Evolutionary conservation across 768 basidiomycete species (phyloP), one percentile per base, ranked within the genome.

Genomic region (Calocybe cyanea): DNA sequence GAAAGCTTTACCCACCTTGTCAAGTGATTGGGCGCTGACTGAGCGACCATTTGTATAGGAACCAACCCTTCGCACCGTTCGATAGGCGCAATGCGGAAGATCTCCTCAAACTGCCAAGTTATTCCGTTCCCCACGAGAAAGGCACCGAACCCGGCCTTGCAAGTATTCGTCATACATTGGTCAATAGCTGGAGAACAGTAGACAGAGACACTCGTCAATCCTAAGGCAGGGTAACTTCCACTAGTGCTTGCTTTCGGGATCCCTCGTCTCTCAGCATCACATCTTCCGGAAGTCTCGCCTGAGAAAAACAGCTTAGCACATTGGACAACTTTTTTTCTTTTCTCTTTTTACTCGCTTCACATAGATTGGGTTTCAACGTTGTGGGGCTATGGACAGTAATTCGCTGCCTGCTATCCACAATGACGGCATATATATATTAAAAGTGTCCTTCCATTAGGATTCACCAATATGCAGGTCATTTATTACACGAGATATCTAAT

Each of bases 31-130:
- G 31, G n/a, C n/a, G n/a, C 31, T 32, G 6, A 35, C 36, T 31
- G 14, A 33, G 4, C 30, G 8, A 40, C 21, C 0, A 32, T 31
- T 32, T 7, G 38, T 28, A 11, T 33, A 69, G 68, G 62, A 88
- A 87, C 62, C 78, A 84, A 62, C 85, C 86, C 0, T 83, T 87
- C 66, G 76, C 80, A 6, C 86, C 86, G 4, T 68, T 70, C 7
- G 81, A 87, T 55, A 67, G 70, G 10, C 76, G 81, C 34, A 74
- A 61, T 17, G 85, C 82, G 0, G 62, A 73, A 25, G 76, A 81
- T 44, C 73, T 87, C 41, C 55, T 76, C 15, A 38, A 37, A 11
- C 17, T 28, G 4, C 33, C 21, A 2, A 17, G 10, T 8, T 53
- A 53, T 21, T 49, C 7, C n/a, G n/a, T 52, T 36, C 50, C 53